Conservation (phyloP, 345 rosid genomes). For the Gossypium sturtianum region DNA sequence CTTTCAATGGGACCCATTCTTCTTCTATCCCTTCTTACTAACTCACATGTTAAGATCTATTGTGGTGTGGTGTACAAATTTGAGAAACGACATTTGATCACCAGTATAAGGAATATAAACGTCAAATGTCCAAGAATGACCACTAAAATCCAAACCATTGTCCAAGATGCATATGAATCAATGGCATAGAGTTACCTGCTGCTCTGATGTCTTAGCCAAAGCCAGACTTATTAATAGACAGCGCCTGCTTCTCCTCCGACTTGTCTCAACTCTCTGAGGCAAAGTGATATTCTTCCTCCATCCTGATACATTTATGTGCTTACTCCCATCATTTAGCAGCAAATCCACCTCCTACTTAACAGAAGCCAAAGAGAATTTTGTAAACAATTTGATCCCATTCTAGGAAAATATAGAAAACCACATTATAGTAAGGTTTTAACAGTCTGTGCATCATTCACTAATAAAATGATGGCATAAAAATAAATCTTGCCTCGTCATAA, state of each 20-base stretch:
- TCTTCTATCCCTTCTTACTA: not conserved
- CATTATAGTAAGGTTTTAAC: slow-evolving; percentile 3
- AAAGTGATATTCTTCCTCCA: slow-evolving; percentile 83
- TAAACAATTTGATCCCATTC: slow-evolving; percentile 15
- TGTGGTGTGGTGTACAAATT: not conserved
- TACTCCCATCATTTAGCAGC: slow-evolving; percentile 96
- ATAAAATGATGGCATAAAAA: slow-evolving; percentile 12
- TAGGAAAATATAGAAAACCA: slow-evolving; percentile 16
- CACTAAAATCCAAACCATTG: not conserved
- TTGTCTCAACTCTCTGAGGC: slow-evolving; percentile 81
- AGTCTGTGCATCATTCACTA: slow-evolving; percentile 7
- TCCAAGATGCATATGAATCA: not conserved
- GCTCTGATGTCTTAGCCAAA: slow-evolving; percentile 67
- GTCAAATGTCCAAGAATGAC: slow-evolving; percentile 2
- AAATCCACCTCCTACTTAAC: slow-evolving; percentile 86
- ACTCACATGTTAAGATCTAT: slow-evolving; percentile 2
- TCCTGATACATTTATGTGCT: slow-evolving; percentile 85
- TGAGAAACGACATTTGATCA: slow-evolving; percentile 1
- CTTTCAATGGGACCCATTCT: not conserved
- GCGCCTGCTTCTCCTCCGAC: slow-evolving; percentile 95
- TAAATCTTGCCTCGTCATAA: slow-evolving; percentile 78
- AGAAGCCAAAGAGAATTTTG: slow-evolving; percentile 22
- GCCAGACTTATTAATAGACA: slow-evolving; percentile 94
- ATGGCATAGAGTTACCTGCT: slow-evolving; percentile 50
- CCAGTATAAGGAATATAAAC: not conserved